Evolutionary conservation across 768 basidiomycete genomes (phyloP), one percentile per base, ranked within the genome.

Genomic region (Xerocomellus intermedius): DNA sequence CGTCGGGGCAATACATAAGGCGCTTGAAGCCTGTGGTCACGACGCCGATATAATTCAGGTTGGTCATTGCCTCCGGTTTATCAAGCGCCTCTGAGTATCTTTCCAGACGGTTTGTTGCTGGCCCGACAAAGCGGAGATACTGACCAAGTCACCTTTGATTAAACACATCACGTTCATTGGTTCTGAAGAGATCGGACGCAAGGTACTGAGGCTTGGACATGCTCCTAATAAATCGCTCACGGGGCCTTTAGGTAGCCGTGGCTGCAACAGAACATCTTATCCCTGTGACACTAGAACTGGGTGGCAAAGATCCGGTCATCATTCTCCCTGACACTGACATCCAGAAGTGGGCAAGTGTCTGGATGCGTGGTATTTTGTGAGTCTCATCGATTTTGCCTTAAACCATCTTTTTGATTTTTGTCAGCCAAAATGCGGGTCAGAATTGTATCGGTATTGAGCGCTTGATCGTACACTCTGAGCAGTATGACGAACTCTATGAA

Each of bases 381-480:
- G 91, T 78, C 56, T 4, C n/a, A 16, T 32, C 42, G 52, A 16
- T 51, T 43, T 16, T 48, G n/a, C 9, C 33, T 4, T 51, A 28
- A 24, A 42, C 45, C 22, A 5, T 21, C 43, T n/a, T 54, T 39
- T 53, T 51, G 33, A 42, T 36, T 39, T 17, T 44, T 16, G 22
- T 26, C 65, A 94, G 93, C 77, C 94, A 94, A 77, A 92, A 93
- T 55, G 82, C 83, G 48, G 95, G 95, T 21, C 96, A 98, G 74
- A 98, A 98, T 64, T 99, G 96, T 70, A 96, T 99, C 63, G 96
- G 95, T 35, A 91, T 95, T 58, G 96, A 99, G 70, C 84, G 94
- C 2, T 81, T 98, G 60, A 82, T 98, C 43, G 92, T 98, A 36
- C 94, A 94, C 64, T 67, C 75, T 0, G 78, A 79, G 0, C 87